A percentile compares a stretch with the other conserved stretches of the same genome.
Evolutionary conservation across 2,329 filamentous ascomycete genomes (phyloP).

Genomic region (Rhynchosporium graminicola): DNA sequence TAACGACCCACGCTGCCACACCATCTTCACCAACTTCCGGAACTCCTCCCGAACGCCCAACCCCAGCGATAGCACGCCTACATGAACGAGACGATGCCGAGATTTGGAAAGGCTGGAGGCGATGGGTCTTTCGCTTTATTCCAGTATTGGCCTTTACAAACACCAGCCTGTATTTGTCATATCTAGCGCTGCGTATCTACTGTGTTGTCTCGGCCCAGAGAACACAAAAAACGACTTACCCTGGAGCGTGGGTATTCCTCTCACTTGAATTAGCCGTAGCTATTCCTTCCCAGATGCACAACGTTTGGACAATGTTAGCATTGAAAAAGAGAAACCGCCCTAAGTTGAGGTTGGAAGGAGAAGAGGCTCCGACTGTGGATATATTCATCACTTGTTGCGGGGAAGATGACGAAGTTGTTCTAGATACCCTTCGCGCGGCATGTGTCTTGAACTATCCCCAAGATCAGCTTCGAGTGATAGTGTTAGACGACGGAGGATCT

Average conservation of each 20-base stretch:
- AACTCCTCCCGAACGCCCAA: no score
- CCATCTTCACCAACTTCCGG: no score
- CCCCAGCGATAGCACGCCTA: no score
- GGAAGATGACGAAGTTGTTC: constrained; percentile 55
- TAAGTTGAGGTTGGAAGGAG: constrained; percentile 36
- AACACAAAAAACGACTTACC: background rate
- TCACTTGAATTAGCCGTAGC: background rate
- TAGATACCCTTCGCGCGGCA: constrained; percentile 58
- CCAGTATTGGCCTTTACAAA: no score
- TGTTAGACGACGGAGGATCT: constrained; percentile 57
- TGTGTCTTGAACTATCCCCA: constrained; percentile 56
- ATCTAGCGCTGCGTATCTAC: background rate
- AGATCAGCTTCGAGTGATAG: constrained; percentile 53
- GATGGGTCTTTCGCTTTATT: no score
- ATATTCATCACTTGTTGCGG: constrained; percentile 59
- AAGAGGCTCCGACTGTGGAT: constrained; percentile 55
- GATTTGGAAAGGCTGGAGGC: no score
- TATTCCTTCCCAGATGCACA: background rate
- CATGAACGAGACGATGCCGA: no score
- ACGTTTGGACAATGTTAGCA: background rate
- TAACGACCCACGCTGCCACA: no score
- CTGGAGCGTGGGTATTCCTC: background rate
- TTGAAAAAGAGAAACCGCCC: background rate
- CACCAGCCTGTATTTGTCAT: no score
- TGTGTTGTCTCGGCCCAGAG: background rate